Conservation (phyloP, 352 stramenopile genomes). For the Thraustotheca clavata region DNA sequence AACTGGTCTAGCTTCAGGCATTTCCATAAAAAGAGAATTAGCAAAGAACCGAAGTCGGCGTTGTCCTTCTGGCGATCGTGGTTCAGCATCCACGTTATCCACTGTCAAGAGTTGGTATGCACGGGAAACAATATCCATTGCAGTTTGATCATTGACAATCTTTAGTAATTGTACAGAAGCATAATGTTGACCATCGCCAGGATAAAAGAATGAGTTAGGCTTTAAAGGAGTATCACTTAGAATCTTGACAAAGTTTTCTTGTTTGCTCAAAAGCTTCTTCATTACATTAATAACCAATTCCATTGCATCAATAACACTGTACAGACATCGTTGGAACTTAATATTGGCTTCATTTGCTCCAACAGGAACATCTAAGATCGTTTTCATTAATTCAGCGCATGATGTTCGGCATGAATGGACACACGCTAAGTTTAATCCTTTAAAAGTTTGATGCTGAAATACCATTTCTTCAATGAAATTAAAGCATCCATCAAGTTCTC, state of each 20-base stretch:
- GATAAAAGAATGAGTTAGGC: slow-evolving; percentile 83
- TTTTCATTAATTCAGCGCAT: slow-evolving; percentile 78
- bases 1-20: slow-evolving; percentile 93
- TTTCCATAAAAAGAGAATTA: slow-evolving; percentile 99
- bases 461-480: slow-evolving; percentile 82
- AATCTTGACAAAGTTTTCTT: slow-evolving; percentile 75
- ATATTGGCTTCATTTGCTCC: slow-evolving; percentile 65
- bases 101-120: slow-evolving; percentile 90
- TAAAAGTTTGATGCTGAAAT: slow-evolving; percentile 55
- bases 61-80: slow-evolving; percentile 93
- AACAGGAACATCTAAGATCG: slow-evolving; percentile 68
- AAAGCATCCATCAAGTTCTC: slow-evolving; percentile 72
- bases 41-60: slow-evolving; percentile 97
- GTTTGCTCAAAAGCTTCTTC: slow-evolving; percentile 75
- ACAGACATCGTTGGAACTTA: slow-evolving; percentile 79
- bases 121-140: slow-evolving; percentile 75
- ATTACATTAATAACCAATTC: slow-evolving; percentile 71
- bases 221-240: slow-evolving; percentile 76
- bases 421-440: slow-evolving; percentile 68
- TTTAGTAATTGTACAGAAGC: slow-evolving; percentile 66
- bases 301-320: slow-evolving; percentile 72
- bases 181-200: slow-evolving; percentile 68
- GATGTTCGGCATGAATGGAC: slow-evolving; percentile 35
- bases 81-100: slow-evolving; percentile 96
- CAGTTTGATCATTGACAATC: slow-evolving; percentile 72